phyloP scores from a whole-genome alignment of 345 rosid genomes.

The Aurinia saxatilis region DNA sequence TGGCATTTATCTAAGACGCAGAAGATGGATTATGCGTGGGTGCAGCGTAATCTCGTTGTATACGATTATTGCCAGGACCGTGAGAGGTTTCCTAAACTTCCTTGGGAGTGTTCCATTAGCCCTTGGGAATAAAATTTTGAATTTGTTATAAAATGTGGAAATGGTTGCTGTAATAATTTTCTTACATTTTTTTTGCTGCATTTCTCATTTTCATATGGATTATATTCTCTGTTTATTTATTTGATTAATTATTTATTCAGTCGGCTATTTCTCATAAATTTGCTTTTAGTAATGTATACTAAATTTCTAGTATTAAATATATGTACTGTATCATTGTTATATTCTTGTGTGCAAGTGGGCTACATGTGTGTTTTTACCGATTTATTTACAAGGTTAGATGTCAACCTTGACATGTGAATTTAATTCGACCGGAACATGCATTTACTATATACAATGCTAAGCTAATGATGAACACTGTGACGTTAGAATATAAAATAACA shows the following conservation, averaged over 20 bases:
- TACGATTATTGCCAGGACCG: constrained; percentile 80
- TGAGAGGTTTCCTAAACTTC: constrained; percentile 50
- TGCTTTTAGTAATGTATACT: neutral
- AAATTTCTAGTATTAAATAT: too few relatives aligned
- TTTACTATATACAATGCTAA: too few relatives aligned
- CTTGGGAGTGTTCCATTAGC: constrained; percentile 76
- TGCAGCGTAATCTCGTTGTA: constrained; percentile 78
- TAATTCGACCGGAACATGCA: too few relatives aligned
- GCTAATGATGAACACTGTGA: too few relatives aligned
- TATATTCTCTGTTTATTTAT: neutral
- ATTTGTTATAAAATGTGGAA: neutral
- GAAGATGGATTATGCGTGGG: constrained; percentile 85
- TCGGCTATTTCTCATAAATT: neutral
- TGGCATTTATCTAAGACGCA: constrained; percentile 78
- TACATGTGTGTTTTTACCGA: too few relatives aligned
- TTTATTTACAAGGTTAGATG: too few relatives aligned
- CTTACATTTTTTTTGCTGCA: neutral
- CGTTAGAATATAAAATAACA: too few relatives aligned
- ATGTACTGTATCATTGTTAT: too few relatives aligned
- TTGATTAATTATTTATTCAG: constrained; percentile 12
- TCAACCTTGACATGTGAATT: too few relatives aligned
- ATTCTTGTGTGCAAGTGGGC: too few relatives aligned
- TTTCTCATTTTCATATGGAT: neutral
- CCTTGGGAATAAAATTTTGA: constrained; percentile 71
- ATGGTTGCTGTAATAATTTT: constrained; percentile 9